Evolutionary conservation across 345 rosid species (phyloP), one percentile per base, ranked within the genome.

Genomic region (Gossypium sturtianum): DNA sequence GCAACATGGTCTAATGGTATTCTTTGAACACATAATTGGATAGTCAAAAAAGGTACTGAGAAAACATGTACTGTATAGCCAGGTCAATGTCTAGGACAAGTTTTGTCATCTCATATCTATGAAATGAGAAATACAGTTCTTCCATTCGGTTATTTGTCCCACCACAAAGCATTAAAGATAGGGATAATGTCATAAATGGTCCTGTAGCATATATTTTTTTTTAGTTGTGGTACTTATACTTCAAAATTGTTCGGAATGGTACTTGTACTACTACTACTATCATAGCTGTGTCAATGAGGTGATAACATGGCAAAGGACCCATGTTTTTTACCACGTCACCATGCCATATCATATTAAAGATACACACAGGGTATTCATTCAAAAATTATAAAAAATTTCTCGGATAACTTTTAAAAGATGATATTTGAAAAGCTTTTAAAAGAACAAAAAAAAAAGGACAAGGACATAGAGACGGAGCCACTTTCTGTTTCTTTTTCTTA

Each of bases 51-150:
- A 11, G 38, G 23, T 56, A 38, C 62, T 2, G 12, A 44, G 41
- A 15, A 44, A 56, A 57, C 54, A 58, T 16, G 15, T 20, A 12
- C 20, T 3, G 9, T 45, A 66, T 15, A 44, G 58, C 72, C 41
- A 48, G 57, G 23, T 29, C 59, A 67, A 13, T 13, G 12, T 25
- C 19, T 68, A 25, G 56, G 57, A 25, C 43, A 48, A 47, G 29
- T 7, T 22, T 45, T 45, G 25, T 45, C 9, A 66, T 19, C 71
- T 47, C 41, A 11, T 8, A 48, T 49, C 58, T 16, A 25, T 48
- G 29, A 49, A 17, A 49, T n/a, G 29, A 68, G 59, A 16, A 68
- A 68, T 68, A 48, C 20, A 25, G 59, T 27, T 54, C 74, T 70
- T 70, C 25, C 63, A 70, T 34, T 34, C 3, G 47, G 48, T 34